Evolutionary conservation across 495 filamentous ascomycete species (phyloP).

Genomic region (Penicillium steckii): DNA sequence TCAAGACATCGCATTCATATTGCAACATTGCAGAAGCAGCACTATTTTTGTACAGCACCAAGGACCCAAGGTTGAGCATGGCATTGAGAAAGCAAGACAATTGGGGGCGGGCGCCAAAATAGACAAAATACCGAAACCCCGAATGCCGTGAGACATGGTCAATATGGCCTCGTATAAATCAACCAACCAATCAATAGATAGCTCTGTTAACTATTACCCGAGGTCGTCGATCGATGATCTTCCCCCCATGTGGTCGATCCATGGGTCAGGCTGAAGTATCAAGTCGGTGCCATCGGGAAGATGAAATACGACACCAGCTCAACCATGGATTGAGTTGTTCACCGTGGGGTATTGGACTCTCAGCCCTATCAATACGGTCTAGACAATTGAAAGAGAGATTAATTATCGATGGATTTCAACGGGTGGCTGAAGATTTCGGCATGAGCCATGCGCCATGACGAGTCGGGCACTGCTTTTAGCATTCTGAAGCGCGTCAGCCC

Average conservation of each 20-base stretch:
- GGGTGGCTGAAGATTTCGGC: not conserved
- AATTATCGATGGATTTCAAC: not conserved
- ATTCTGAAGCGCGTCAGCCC: not conserved
- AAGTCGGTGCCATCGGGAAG: no score
- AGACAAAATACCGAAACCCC: not conserved
- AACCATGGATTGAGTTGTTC: no score
- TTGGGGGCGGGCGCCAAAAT: constrained; percentile 5
- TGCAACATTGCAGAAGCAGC: constrained; percentile 1
- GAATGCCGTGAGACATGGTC: not conserved
- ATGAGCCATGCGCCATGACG: not conserved
- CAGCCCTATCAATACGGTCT: not conserved
- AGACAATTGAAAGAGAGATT: not conserved
- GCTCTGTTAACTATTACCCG: no score
- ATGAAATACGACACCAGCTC: no score
- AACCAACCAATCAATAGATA: not conserved
- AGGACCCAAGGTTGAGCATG: not conserved
- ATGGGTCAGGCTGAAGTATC: not conserved
- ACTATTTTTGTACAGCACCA: constrained; percentile 16
- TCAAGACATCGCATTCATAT: constrained; percentile 12
- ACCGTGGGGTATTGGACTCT: no score
- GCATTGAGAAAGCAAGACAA: not conserved
- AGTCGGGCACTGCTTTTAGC: not conserved
- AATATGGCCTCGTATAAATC: not conserved
- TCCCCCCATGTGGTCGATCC: not conserved
- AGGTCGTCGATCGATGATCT: no score